Percentiles rank a stretch among this genome's conserved stretches.
Evolutionary conservation across 768 basidiomycete species (phyloP).

Genomic region (Chiua virens): DNA sequence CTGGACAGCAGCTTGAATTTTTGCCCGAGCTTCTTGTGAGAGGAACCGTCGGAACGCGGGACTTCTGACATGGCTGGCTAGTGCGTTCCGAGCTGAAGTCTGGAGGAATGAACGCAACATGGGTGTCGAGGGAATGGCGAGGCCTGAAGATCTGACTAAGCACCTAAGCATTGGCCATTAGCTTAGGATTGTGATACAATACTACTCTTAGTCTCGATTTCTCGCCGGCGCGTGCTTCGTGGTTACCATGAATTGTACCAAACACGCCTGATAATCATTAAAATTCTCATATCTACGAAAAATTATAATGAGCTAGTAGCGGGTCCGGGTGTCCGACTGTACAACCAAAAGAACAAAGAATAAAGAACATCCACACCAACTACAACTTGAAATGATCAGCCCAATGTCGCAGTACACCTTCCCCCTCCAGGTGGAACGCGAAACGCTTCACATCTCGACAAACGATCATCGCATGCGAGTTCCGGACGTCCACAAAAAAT

Average conservation of each 20-base stretch:
- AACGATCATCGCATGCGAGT: conserved; percentile 73
- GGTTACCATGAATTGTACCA: too few species aligned
- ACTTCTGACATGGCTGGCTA: conserved; percentile 5
- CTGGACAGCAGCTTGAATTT: conserved; percentile 73
- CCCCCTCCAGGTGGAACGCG: conserved; percentile 56
- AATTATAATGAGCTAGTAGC: too few species aligned
- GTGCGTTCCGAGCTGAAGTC: conserved; percentile 9
- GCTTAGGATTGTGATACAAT: too few species aligned
- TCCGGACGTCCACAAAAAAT: conserved; percentile 57
- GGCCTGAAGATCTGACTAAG: too few species aligned
- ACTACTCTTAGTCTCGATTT: too few species aligned
- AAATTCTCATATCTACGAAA: too few species aligned
- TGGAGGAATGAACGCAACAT: conserved; percentile 20
- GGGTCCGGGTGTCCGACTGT: too few species aligned
- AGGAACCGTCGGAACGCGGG: conserved; percentile 45
- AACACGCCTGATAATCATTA: too few species aligned
- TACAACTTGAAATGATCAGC: conserved; percentile 57
- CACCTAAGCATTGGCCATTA: too few species aligned
- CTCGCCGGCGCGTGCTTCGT: too few species aligned
- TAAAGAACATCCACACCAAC: not conserved
- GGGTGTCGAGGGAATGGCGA: too few species aligned
- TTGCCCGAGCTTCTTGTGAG: conserved; percentile 57
- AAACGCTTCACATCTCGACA: conserved; percentile 66
- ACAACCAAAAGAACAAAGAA: too few species aligned
- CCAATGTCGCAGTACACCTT: conserved; percentile 71